These are phyloP conservation scores for Athelia psychrophila DNA, from an alignment of 1,284 basidiomycete species.

Conservation along the genomic window DNA sequence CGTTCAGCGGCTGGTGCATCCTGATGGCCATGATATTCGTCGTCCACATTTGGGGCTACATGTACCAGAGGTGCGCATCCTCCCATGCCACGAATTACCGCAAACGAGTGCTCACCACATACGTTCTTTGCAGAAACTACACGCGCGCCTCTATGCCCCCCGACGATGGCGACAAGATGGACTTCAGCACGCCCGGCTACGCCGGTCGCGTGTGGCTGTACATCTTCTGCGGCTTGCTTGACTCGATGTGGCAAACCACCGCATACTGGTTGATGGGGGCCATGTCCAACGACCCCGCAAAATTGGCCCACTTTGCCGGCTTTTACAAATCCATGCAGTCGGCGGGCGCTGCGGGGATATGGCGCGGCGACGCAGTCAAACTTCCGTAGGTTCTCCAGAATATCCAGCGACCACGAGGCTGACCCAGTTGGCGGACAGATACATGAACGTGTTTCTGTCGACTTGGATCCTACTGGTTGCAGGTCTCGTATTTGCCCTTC, in stretches of 20 bases:
- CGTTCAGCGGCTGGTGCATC: slow-evolving; percentile 60
- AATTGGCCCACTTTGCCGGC: slow-evolving; percentile 51
- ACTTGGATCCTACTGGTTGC: slow-evolving; percentile 49
- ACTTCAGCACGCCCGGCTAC: slow-evolving; percentile 53
- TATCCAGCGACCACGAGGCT: no score
- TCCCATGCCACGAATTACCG: background rate
- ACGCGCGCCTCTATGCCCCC: slow-evolving; percentile 45
- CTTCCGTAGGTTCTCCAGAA: slow-evolving; percentile 32
- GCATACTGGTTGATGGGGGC: slow-evolving; percentile 61
- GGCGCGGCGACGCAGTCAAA: slow-evolving; percentile 45
- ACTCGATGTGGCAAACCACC: slow-evolving; percentile 60
- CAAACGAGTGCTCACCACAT: background rate
- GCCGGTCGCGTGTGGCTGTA: slow-evolving; percentile 54
- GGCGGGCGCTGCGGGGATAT: slow-evolving; percentile 50
- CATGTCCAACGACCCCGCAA: slow-evolving; percentile 57
- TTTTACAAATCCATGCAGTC: slow-evolving; percentile 54
- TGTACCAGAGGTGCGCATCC: slow-evolving; percentile 58
- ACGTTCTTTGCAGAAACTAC: slow-evolving; percentile 42
- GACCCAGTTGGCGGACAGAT: slow-evolving; percentile 26
- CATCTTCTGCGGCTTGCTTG: slow-evolving; percentile 55
- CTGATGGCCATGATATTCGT: slow-evolving; percentile 60
- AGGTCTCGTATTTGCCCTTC: slow-evolving; percentile 47
- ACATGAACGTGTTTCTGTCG: slow-evolving; percentile 52
- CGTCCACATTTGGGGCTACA: slow-evolving; percentile 66
- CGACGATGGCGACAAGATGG: slow-evolving; percentile 40